Percentiles rank a stretch among this genome's conserved stretches.
phyloP scores from a whole-genome alignment of 129 eudicot genomes.

The Smallanthus sonchifolius region DNA sequence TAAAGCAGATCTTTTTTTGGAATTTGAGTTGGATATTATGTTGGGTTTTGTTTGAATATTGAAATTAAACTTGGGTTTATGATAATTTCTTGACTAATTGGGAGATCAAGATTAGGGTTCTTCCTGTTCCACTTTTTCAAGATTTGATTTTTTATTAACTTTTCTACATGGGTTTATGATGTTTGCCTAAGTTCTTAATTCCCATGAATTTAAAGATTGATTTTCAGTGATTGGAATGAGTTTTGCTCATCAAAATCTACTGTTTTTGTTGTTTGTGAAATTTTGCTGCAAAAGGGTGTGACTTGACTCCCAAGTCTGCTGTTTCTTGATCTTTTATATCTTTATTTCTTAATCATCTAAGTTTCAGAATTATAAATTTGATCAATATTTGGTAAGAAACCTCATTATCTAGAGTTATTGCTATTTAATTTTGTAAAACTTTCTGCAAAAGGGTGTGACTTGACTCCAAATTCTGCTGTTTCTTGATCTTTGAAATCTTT shows the following conservation, averaged over 20 bases:
- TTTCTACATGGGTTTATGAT: constrained; percentile 9
- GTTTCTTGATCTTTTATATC: constrained; percentile 14
- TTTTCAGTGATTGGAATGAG: neutral
- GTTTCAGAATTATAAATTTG: neutral
- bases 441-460: constrained; percentile 8
- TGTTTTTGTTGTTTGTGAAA: neutral
- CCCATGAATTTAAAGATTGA: neutral
- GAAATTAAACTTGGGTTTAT: constrained; percentile 3
- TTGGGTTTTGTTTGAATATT: constrained; percentile 16
- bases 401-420: neutral
- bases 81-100: neutral
- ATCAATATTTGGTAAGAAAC: neutral
- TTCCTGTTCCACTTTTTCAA: constrained; percentile 6
- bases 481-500: constrained; percentile 5
- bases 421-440: neutral
- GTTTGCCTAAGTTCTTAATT: neutral
- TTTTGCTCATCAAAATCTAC: neutral
- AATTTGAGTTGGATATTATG: neutral
- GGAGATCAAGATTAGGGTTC: constrained; percentile 13
- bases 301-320: neutral
- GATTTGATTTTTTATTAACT: constrained; percentile 2
- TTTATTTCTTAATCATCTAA: neutral
- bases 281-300: constrained; percentile 5
- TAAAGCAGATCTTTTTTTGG: neutral
- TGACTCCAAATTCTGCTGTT: constrained; percentile 4